phyloP scores from a whole-genome alignment of 345 rosid species.

The Erucastrum elatum region DNA sequence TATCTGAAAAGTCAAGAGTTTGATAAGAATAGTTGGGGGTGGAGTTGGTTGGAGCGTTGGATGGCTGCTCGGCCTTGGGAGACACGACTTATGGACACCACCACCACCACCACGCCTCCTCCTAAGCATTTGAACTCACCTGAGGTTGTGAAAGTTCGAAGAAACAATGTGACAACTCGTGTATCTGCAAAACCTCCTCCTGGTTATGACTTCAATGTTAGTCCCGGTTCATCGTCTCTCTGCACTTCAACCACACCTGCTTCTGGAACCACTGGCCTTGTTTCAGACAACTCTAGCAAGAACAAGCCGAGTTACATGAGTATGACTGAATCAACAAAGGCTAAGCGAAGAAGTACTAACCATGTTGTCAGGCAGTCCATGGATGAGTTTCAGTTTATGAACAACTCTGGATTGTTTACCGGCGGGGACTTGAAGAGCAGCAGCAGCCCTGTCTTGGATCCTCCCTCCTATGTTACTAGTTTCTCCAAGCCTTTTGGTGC shows the following conservation, averaged over 20 bases:
- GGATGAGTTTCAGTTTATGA: slow-evolving; percentile 87
- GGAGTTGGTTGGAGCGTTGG: slow-evolving; percentile 99
- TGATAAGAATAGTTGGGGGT: slow-evolving; percentile 81
- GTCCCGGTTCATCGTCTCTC: slow-evolving; percentile 74
- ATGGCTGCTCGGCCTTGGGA: slow-evolving; percentile 99
- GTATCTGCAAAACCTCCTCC: slow-evolving; percentile 67
- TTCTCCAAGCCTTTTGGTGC: slow-evolving; percentile 54
- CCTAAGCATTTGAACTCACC: slow-evolving; percentile 52
- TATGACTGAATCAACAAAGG: slow-evolving; percentile 85
- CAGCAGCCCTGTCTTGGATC: slow-evolving; percentile 45
- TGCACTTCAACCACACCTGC: slow-evolving; percentile 71
- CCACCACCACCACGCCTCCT: slow-evolving; percentile 46
- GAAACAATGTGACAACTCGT: slow-evolving; percentile 77
- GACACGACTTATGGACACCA: slow-evolving; percentile 68
- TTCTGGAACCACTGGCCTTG: slow-evolving; percentile 58
- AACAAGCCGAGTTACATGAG: slow-evolving; percentile 79
- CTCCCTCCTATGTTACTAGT: slow-evolving; percentile 44
- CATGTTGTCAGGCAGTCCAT: slow-evolving; percentile 73
- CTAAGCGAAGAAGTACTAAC: slow-evolving; percentile 52
- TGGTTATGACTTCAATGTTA: slow-evolving; percentile 74
- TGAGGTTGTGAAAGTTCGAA: slow-evolving; percentile 53
- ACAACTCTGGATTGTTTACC: slow-evolving; percentile 50
- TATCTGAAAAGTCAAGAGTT: slow-evolving; percentile 58
- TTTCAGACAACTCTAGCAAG: slow-evolving; percentile 51
- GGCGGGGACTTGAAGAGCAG: slow-evolving; percentile 44